These are phyloP conservation scores for Candida arabinofermentans DNA, from an alignment of 805 yeast genomes.

Conservation along the genomic window DNA sequence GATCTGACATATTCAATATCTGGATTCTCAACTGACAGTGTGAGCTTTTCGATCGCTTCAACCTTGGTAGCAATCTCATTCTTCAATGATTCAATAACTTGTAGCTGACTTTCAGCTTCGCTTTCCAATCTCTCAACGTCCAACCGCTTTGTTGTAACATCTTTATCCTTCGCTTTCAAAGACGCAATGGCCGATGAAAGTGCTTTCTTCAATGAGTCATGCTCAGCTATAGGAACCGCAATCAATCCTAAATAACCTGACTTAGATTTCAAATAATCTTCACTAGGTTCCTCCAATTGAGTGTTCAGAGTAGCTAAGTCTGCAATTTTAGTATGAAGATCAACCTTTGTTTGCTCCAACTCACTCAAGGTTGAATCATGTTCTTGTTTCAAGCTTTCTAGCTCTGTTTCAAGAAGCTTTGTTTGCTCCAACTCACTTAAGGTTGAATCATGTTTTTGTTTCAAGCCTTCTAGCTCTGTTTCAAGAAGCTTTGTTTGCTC, in stretches of 20 bases:
- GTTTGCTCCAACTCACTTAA: neutral
- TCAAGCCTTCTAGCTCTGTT: neutral
- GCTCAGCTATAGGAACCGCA: slow-evolving; percentile 5
- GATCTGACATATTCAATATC: slow-evolving; percentile 6
- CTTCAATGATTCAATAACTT: slow-evolving; percentile 4
- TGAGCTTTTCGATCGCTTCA: neutral
- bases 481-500: too few relatives aligned
- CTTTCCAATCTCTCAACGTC: neutral
- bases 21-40: slow-evolving; percentile 5
- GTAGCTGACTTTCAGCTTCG: slow-evolving; percentile 1
- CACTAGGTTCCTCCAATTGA: neutral
- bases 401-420: too few relatives aligned
- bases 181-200: neutral
- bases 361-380: neutral
- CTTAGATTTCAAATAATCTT: slow-evolving; percentile 2
- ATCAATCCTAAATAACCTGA: slow-evolving; percentile 5
- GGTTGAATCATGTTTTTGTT: neutral
- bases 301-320: neutral
- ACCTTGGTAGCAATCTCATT: neutral
- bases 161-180: neutral
- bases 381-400: neutral
- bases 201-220: slow-evolving; percentile 1
- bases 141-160: neutral
- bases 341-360: neutral
- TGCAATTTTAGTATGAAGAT: slow-evolving; percentile 1